Percentiles rank a stretch among this genome's conserved stretches.
These are phyloP conservation scores for Zygosaccharomyces bailii DNA, from an alignment of 805 yeast species.

Conservation along the genomic window DNA sequence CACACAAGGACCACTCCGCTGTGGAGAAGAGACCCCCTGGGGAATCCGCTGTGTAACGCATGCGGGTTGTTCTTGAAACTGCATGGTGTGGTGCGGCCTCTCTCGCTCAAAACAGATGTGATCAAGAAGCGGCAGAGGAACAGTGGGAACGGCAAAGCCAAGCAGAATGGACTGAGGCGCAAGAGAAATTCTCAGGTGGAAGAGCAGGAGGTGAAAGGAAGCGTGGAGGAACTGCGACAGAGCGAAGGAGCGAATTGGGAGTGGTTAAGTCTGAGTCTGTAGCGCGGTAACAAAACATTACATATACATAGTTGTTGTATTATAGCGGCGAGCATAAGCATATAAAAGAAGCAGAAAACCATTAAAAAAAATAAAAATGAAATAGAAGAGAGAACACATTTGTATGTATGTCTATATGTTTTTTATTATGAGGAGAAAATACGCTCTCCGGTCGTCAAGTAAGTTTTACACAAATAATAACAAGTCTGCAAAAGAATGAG, in stretches of 20 bases:
- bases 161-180: neutral
- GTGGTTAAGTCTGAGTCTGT: constrained; percentile 19
- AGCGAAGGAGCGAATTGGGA: constrained; percentile 17
- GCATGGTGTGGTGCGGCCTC: constrained; percentile 90
- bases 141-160: constrained; percentile 24
- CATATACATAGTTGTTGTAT: neutral
- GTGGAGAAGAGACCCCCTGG: constrained; percentile 89
- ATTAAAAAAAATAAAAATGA: too few relatives aligned
- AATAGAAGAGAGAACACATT: too few relatives aligned
- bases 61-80: constrained; percentile 88
- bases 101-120: constrained; percentile 84
- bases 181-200: neutral
- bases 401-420: too few relatives aligned
- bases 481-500: neutral
- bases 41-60: constrained; percentile 90
- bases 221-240: constrained; percentile 2
- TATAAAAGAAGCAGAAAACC: neutral
- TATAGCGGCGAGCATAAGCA: neutral
- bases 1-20: constrained; percentile 86
- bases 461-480: too few relatives aligned
- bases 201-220: constrained; percentile 5
- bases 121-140: constrained; percentile 81
- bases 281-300: constrained; percentile 8
- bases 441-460: too few relatives aligned
- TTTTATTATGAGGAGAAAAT: too few relatives aligned